Base-by-base conservation (phyloP, 352 stramenopile genomes). In the Globisporangium heterothallicum region DNA sequence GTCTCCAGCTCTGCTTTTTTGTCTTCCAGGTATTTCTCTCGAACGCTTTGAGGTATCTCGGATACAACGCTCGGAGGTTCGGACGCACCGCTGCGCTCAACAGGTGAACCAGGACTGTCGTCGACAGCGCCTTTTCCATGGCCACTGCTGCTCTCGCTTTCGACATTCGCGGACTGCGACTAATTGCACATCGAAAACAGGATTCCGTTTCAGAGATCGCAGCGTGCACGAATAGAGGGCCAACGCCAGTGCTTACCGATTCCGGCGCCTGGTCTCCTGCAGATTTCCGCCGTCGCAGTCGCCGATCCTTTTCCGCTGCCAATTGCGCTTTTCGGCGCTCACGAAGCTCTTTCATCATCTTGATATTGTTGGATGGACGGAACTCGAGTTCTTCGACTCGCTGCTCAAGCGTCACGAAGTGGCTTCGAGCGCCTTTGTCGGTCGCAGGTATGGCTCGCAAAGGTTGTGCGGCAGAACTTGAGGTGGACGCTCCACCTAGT, bases 321-420 rank as follows among this genome's bases (percentile, higher is more conserved):
- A 87, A 51, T 42, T 91, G 79, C 13, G 74, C 68, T 53, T 84
- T 81, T 8, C 77, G 69, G n/a, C 75, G 63, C 42, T 77, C 74
- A 21, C 76, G 76, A 0, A 91, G 62, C 29, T 91, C 79, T 57
- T 87, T 88, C 79, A 91, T 88, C 79, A 91, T 91, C 53, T 88
- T 76, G 18, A 88, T 42, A 42, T 91, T 91, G 56, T 81, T 88
- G 2, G 79, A 85, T 10, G 77, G 79, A 0, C 79, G 66, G 45
- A 91, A 88, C n/a, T 77, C 60, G 43, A 84, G 62, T 36, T 70
- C 58, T 6, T 78, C 57, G 1, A 88, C 75, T 4, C 66, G 59
- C 48, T 72, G 47, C 42, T 87, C 69, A 0, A 91, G 58, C 21
- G 36, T 55, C 7, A 59, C 44, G 9, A 85, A 56, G 51, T 87